Conservation (phyloP, 441 rosid genomes). For the Euphorbia schlechtendalii region DNA sequence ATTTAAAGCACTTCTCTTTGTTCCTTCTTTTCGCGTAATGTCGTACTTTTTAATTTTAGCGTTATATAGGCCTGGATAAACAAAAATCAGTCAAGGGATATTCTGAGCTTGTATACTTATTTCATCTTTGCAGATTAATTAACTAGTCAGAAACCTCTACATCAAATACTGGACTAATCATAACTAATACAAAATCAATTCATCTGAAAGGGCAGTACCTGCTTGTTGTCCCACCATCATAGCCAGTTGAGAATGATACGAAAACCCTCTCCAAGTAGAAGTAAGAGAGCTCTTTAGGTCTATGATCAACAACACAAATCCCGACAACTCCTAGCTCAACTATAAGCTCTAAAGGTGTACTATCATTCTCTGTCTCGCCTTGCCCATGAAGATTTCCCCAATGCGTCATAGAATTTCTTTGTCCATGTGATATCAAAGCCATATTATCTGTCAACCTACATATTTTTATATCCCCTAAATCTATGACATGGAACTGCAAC, state of each 20-base stretch:
- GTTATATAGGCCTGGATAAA: neutral
- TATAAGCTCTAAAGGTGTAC: conserved; percentile 66
- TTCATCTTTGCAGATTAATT: neutral
- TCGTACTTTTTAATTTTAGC: neutral
- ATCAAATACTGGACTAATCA: neutral
- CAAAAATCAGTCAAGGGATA: neutral
- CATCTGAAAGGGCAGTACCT: conserved; percentile 40
- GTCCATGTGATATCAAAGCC: conserved; percentile 34
- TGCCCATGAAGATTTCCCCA: conserved; percentile 39
- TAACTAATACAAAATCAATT: neutral
- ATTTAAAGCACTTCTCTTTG: neutral
- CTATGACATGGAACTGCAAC: conserved; percentile 60
- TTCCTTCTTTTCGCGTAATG: neutral
- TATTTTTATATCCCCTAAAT: conserved; percentile 67
- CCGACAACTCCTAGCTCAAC: conserved; percentile 92
- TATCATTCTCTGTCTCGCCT: conserved; percentile 32
- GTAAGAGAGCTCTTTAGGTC: conserved; percentile 82
- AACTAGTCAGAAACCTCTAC: neutral
- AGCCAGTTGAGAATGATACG: conserved; percentile 84
- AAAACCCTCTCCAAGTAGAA: conserved; percentile 76
- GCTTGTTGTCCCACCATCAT: conserved; percentile 91
- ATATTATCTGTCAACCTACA: conserved; percentile 55
- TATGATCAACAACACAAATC: conserved; percentile 79
- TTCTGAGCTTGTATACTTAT: neutral
- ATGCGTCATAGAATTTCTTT: conserved; percentile 34